Evolutionary conservation across 371 early-diverging fungal genomes (phyloP), one percentile per base, ranked within the genome.

Genomic region (Funneliformis caledonium): DNA sequence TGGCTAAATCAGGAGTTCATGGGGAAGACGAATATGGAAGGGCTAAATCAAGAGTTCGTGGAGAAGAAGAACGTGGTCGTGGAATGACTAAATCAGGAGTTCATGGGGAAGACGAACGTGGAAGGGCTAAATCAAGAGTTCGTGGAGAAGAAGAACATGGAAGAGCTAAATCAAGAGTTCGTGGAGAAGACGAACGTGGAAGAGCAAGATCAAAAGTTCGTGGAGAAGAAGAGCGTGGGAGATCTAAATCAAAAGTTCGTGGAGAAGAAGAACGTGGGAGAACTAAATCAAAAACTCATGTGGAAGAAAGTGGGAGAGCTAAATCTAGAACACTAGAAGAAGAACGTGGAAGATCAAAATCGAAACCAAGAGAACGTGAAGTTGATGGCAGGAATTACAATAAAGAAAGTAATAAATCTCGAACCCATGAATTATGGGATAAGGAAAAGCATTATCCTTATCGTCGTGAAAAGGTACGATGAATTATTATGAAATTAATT

Each of bases 261-360:
- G 42, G 37, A 61, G 31, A 52, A 19, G 7, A 52, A 60, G 26
- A 72, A n/a, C 72, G 52, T n/a, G 50, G 26, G 48, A 43, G 47
- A 45, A 26, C 48, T 11, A 33, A 45, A n/a, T 72, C 72, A 43
- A 47, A 5, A 59, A 31, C 5, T 10, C n/a, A 37, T 56, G 12
- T 16, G 0, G 31, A 26, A 22, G 11, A 64, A 37, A 8, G 69
- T 56, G n/a, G 47, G 8, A 52, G 48, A 69, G 26, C 56, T 1
- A 79, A 50, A 60, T 69, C 79, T 5, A 74, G 42, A 69, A 6
- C 33, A 33, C 72, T 22, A 1, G 14, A 60, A 2, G 62, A 64
- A 22, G 47, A 76, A 43, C 76, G 47, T 62, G 76, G 76, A 19
- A 65, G 78, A 67, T 26, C 45, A 0, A 78, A 68, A 43, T 78